A percentile compares a stretch with the other conserved stretches of the same genome.
Conservation (phyloP, 768 basidiomycete genomes). For the Mrakia hoshinonis region DNA sequence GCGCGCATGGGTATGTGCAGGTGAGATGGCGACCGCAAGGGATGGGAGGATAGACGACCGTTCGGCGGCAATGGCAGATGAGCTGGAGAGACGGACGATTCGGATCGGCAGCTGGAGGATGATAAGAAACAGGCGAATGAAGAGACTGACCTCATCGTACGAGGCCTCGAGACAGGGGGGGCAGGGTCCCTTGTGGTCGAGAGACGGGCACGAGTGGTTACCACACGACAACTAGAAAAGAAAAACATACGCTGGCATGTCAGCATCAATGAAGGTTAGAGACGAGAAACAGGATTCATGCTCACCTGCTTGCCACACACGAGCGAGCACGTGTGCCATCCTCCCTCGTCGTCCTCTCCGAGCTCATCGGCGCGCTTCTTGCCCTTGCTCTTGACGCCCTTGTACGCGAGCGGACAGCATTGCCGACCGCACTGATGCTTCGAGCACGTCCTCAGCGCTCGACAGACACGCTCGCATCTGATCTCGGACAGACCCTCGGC, state of each 20-base stretch:
- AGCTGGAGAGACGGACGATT: slow-evolving; percentile 46
- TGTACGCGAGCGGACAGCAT: slow-evolving; percentile 79
- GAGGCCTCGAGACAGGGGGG: slow-evolving; percentile 74
- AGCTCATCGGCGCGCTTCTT: slow-evolving; percentile 49
- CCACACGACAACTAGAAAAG: slow-evolving; percentile 36
- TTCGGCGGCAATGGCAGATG: slow-evolving; percentile 75
- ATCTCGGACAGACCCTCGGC: slow-evolving; percentile 48
- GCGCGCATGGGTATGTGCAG: slow-evolving; percentile 72
- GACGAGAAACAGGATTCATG: not conserved
- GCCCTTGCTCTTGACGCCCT: slow-evolving; percentile 52
- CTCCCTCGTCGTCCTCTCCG: slow-evolving; percentile 53
- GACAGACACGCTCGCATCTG: slow-evolving; percentile 71
- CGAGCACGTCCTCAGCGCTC: slow-evolving; percentile 69
- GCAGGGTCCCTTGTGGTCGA: slow-evolving; percentile 76
- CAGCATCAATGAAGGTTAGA: not conserved
- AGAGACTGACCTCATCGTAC: slow-evolving; percentile 69
- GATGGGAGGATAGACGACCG: slow-evolving; percentile 77
- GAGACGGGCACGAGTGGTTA: slow-evolving; percentile 52
- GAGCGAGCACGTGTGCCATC: slow-evolving; percentile 24
- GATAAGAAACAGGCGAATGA: not conserved
- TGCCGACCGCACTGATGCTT: slow-evolving; percentile 69
- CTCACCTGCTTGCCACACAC: slow-evolving; percentile 13
- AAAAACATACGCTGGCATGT: not conserved
- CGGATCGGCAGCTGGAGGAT: not conserved
- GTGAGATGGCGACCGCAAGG: slow-evolving; percentile 57